Percentiles rank a stretch among this genome's conserved stretches.
These are phyloP conservation scores for Boletus rubescentipes DNA, from an alignment of 768 basidiomycete genomes.

Conservation along the genomic window DNA sequence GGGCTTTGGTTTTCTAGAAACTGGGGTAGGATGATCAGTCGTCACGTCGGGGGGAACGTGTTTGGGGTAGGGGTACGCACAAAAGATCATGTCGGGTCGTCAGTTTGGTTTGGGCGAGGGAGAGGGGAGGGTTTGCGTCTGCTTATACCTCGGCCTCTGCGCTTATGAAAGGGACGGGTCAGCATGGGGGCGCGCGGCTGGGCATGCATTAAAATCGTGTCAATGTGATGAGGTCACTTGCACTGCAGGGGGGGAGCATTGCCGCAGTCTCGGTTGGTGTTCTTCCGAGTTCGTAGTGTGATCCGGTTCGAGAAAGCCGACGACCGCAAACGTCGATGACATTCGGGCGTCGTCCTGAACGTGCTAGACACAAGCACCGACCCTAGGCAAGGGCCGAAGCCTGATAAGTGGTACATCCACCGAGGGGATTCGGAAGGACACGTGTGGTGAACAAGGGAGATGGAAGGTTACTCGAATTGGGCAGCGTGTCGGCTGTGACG, in stretches of 20 bases:
- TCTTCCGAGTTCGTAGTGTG: background rate
- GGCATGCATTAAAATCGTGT: slow-evolving; percentile 36
- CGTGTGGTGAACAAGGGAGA: background rate
- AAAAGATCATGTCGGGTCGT: slow-evolving; percentile 28
- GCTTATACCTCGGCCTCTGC: slow-evolving; percentile 14
- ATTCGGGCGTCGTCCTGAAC: slow-evolving; percentile 2
- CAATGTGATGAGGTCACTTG: slow-evolving; percentile 28
- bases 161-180: slow-evolving; percentile 29
- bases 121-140: background rate
- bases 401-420: background rate
- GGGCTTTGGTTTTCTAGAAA: slow-evolving; percentile 31
- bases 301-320: slow-evolving; percentile 12
- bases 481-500: slow-evolving; percentile 6
- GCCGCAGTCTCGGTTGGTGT: slow-evolving; percentile 22
- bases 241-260: slow-evolving; percentile 16
- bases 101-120: slow-evolving; percentile 7
- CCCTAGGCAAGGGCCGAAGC: slow-evolving; percentile 1
- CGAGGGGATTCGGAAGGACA: slow-evolving; percentile 5
- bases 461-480: slow-evolving; percentile 5
- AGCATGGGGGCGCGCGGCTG: slow-evolving; percentile 17
- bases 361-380: background rate
- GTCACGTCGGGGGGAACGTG: background rate
- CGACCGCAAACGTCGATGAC: background rate
- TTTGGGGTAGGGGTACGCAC: slow-evolving; percentile 16
- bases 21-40: slow-evolving; percentile 11